A percentile compares a stretch with the other conserved stretches of the same genome.
Evolutionary conservation across 2,329 filamentous ascomycete genomes (phyloP).

Genomic region (Botrytis byssoidea): DNA sequence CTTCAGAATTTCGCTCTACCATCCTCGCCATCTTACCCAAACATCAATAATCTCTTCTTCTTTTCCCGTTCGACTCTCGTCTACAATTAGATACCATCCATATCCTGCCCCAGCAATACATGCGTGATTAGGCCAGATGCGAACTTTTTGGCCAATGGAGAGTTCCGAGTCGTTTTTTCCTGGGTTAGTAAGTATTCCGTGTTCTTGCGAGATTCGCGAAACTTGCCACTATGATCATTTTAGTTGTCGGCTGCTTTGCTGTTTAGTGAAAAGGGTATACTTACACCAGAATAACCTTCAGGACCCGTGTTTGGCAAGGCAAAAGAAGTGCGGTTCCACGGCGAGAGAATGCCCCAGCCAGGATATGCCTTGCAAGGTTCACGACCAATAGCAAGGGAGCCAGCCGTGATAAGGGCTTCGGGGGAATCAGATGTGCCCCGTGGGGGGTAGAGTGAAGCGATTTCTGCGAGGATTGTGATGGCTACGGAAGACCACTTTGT

Average conservation of each 20-base stretch:
- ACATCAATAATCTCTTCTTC: conserved; percentile 69
- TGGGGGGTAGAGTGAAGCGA: conserved; percentile 64
- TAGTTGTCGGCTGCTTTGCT: not conserved
- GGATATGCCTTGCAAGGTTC: conserved; percentile 70
- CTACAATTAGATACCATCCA: conserved; percentile 72
- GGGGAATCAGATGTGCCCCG: conserved; percentile 49
- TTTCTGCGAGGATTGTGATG: conserved; percentile 68
- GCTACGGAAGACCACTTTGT: conserved; percentile 54
- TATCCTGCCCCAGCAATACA: conserved; percentile 73
- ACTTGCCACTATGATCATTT: conserved; percentile 56
- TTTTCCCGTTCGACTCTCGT: conserved; percentile 54
- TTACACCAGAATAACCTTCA: conserved; percentile 16
- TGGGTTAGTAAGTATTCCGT: conserved; percentile 67
- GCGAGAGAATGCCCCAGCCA: conserved; percentile 68
- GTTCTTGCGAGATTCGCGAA: conserved; percentile 72
- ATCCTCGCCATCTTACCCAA: conserved; percentile 69
- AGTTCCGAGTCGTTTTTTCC: conserved; percentile 49
- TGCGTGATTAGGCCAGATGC: conserved; percentile 78
- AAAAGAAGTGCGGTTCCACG: conserved; percentile 49
- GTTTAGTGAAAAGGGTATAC: not conserved
- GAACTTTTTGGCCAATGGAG: conserved; percentile 62
- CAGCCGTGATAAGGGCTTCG: conserved; percentile 69
- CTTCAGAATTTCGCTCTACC: conserved; percentile 46
- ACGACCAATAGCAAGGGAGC: conserved; percentile 67
- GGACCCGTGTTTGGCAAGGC: conserved; percentile 16